Conservation (phyloP, 345 rosid genomes). For the Balakata baccata region DNA sequence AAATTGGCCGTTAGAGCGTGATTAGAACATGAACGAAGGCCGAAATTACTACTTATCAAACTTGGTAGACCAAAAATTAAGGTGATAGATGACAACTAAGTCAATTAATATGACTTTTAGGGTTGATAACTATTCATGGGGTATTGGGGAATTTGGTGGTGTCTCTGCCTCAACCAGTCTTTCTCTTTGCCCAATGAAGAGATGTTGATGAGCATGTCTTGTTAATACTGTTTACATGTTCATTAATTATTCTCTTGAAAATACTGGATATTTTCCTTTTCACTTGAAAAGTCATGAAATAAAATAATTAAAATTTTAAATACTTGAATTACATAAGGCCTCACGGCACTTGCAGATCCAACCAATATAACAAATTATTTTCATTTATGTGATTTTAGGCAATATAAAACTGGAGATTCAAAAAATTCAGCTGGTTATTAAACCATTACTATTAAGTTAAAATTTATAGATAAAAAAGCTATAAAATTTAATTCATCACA, state of each 20-base stretch:
- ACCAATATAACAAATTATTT: not conserved
- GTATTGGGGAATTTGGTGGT: not conserved
- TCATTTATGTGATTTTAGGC: too few relatives aligned
- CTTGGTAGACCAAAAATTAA: not conserved
- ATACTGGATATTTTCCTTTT: too few relatives aligned
- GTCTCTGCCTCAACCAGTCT: slow-evolving; percentile 1
- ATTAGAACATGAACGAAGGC: not conserved
- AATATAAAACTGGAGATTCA: too few relatives aligned
- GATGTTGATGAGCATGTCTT: not conserved
- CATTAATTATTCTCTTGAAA: too few relatives aligned
- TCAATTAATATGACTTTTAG: slow-evolving; percentile 14
- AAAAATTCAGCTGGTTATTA: too few relatives aligned
- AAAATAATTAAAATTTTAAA: too few relatives aligned
- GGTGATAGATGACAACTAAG: not conserved
- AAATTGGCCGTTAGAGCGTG: too few relatives aligned
- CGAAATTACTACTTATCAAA: not conserved
- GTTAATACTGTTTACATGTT: not conserved
- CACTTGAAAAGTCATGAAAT: too few relatives aligned
- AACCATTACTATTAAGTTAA: too few relatives aligned
- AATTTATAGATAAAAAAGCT: too few relatives aligned
- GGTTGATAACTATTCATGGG: not conserved
- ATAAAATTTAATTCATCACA: too few relatives aligned
- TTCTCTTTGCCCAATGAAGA: not conserved
- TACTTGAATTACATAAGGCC: not conserved
- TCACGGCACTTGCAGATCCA: not conserved